A percentile compares a stretch with the other conserved stretches of the same genome.
Conservation (phyloP, 345 rosid genomes). For the Salix koriyanagi region DNA sequence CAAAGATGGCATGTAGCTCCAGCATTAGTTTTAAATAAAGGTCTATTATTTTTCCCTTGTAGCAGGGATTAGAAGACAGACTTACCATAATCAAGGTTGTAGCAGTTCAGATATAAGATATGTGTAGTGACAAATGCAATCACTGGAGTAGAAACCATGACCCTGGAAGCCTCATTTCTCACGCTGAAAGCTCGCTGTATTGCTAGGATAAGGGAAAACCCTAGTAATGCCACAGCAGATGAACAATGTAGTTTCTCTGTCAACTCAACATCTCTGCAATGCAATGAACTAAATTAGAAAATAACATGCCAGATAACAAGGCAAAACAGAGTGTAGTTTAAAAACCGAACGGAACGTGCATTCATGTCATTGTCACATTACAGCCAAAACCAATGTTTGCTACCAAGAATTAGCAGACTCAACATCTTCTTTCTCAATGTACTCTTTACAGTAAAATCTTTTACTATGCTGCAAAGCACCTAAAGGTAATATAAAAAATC, state of each 20-base stretch:
- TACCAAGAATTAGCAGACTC: background rate
- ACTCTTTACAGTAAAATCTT: background rate
- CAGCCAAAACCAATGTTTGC: background rate
- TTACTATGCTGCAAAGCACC: background rate
- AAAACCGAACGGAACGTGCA: background rate
- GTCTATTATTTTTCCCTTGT: background rate
- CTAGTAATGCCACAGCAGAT: slow-evolving; percentile 67
- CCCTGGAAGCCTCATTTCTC: slow-evolving; percentile 68
- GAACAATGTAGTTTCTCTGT: slow-evolving; percentile 81
- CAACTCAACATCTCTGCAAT: slow-evolving; percentile 69
- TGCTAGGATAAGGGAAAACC: slow-evolving; percentile 62
- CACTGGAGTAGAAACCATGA: slow-evolving; percentile 82
- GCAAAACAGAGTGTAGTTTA: background rate
- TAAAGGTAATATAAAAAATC: background rate
- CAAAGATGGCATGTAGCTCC: background rate
- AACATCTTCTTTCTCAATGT: background rate
- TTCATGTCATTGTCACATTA: background rate
- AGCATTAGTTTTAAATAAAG: background rate
- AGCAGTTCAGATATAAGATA: slow-evolving; percentile 76
- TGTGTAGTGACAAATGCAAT: slow-evolving; percentile 77
- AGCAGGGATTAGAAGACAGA: background rate
- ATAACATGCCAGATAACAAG: background rate
- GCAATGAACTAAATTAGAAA: slow-evolving; percentile 20
- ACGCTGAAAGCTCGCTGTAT: slow-evolving; percentile 61
- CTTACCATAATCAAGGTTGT: slow-evolving; percentile 72